Conservation (phyloP, 1,139 yeast genomes). For the Debaryomyces singareniensis region DNA sequence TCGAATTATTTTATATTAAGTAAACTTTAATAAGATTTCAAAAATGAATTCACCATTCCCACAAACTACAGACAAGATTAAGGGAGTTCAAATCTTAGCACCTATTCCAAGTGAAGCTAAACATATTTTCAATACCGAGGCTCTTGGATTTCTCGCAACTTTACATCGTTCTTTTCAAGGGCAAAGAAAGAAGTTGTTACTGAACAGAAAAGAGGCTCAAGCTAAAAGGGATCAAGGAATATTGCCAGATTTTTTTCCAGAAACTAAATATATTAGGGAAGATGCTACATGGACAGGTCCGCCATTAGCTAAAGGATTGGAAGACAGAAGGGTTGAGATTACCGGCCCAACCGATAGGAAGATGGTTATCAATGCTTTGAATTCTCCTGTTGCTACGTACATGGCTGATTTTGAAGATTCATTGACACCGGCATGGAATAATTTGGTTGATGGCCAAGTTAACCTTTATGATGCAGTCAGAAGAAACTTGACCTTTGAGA, state of each 20-base stretch:
- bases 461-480: constrained; percentile 85
- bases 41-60: constrained; percentile 50
- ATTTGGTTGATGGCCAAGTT: constrained; percentile 83
- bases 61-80: constrained; percentile 42
- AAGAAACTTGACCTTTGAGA: constrained; percentile 50
- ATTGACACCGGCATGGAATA: constrained; percentile 91
- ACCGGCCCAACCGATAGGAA: constrained; percentile 90
- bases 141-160: constrained; percentile 66
- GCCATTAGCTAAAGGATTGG: constrained; percentile 66
- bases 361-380: constrained; percentile 90
- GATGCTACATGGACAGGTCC: constrained; percentile 80
- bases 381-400: constrained; percentile 82
- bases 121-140: constrained; percentile 62
- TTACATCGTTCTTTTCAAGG: constrained; percentile 66
- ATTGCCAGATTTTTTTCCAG: constrained; percentile 69
- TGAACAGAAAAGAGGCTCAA: constrained; percentile 56
- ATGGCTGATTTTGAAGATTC: constrained; percentile 97
- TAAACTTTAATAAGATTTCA: not conserved
- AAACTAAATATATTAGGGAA: constrained; percentile 62
- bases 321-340: constrained; percentile 76
- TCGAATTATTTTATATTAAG: too few species aligned
- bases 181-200: constrained; percentile 54
- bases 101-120: constrained; percentile 54
- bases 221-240: constrained; percentile 58
- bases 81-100: constrained; percentile 63